Percentiles rank a stretch among this genome's conserved stretches.
Evolutionary conservation across 805 yeast species (phyloP).

Genomic region (Kazachstania psychrophila): DNA sequence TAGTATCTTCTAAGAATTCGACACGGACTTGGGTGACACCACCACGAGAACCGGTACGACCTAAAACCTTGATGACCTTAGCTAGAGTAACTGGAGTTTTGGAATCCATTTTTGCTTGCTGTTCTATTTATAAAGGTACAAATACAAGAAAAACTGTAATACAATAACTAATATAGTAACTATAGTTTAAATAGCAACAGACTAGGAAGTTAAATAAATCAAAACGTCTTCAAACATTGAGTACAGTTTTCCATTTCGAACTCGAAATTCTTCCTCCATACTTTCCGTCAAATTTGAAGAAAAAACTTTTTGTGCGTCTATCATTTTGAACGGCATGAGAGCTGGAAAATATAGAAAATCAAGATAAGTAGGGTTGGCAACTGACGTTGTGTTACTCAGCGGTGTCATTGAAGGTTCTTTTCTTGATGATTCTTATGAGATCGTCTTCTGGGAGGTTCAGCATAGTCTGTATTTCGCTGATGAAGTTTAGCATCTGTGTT

Average conservation of each 20-base stretch:
- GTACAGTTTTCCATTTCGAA: too few relatives aligned
- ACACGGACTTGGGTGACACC: conserved; percentile 98
- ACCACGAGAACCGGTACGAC: conserved; percentile 99
- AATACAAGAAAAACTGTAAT: not conserved
- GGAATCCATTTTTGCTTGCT: conserved; percentile 30
- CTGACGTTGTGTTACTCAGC: conserved; percentile 17
- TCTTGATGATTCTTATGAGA: conserved; percentile 11
- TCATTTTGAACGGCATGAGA: conserved; percentile 2
- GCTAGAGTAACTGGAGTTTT: conserved; percentile 97
- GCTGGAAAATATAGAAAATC: conserved; percentile 2
- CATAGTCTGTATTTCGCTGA: conserved; percentile 30
- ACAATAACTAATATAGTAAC: not conserved
- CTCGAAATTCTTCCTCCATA: too few relatives aligned
- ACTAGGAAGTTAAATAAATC: too few relatives aligned
- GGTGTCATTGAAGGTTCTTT: too few relatives aligned
- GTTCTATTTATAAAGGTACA: conserved; percentile 3
- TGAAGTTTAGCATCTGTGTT: conserved; percentile 30
- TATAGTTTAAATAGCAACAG: too few relatives aligned
- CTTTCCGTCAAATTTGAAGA: too few relatives aligned
- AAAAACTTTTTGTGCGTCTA: conserved; percentile 5
- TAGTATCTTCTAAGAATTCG: conserved; percentile 89
- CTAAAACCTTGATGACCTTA: conserved; percentile 98
- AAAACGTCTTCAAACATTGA: too few relatives aligned
- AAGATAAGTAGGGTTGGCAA: too few relatives aligned
- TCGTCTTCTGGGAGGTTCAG: conserved; percentile 31